Percentiles rank a stretch among this genome's conserved stretches.
Conservation (phyloP, 2,329 filamentous ascomycete genomes). For the Penicillium sp. region DNA sequence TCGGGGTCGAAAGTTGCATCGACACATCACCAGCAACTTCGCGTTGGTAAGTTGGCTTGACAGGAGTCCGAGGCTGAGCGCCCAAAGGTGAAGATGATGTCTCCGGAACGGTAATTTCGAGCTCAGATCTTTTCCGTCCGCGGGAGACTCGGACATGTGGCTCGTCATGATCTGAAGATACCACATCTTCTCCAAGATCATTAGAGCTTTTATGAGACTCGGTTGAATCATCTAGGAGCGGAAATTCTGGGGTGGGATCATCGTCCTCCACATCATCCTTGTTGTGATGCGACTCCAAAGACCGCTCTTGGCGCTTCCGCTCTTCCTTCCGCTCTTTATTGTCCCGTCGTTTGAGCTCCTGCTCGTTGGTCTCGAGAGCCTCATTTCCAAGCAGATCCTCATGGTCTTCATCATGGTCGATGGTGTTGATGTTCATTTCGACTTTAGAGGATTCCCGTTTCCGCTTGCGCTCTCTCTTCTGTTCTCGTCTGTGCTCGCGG, state of each 20-base stretch:
- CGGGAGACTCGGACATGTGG: background rate
- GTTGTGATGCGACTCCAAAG: background rate
- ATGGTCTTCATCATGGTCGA: background rate
- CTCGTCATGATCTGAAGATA: background rate
- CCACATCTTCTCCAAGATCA: background rate
- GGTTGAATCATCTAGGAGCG: background rate
- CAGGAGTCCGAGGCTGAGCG: background rate
- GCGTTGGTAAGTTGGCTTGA: background rate
- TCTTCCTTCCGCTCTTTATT: background rate
- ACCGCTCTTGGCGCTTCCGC: background rate
- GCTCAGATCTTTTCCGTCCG: background rate
- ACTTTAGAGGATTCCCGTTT: conserved; percentile 5
- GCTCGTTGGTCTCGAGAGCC: background rate
- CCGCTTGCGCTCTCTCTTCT: conserved; percentile 4
- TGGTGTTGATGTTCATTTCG: background rate
- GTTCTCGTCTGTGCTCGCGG: conserved; percentile 3
- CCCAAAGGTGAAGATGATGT: background rate
- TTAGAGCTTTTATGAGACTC: background rate
- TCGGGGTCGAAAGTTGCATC: background rate
- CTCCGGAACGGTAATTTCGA: background rate
- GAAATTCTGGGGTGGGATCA: background rate
- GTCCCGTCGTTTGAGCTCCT: background rate
- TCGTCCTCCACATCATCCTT: background rate
- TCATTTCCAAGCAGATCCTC: background rate
- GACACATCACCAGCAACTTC: background rate